These are phyloP conservation scores for Chenopodium album DNA, from an alignment of 148 eudicot genomes.

Conservation along the genomic window DNA sequence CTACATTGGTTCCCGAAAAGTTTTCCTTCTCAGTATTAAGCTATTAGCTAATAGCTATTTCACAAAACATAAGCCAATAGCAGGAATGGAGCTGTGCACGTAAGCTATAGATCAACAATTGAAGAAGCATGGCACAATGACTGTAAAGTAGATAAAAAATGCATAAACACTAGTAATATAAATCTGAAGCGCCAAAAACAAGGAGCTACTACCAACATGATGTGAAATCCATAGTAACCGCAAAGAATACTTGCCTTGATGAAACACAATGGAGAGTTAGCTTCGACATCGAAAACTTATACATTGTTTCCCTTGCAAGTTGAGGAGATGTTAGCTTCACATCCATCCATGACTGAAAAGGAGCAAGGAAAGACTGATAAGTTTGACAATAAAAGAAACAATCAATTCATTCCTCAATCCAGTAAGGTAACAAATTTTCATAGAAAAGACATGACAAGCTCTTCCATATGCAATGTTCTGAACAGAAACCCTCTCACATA, in stretches of 20 bases:
- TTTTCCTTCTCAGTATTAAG: background rate
- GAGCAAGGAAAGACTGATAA: constrained; percentile 9
- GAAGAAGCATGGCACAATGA: background rate
- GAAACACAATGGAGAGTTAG: constrained; percentile 64
- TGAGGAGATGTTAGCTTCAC: constrained; percentile 95
- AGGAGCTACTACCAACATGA: background rate
- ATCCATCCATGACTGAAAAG: constrained; percentile 77
- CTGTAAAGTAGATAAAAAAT: background rate
- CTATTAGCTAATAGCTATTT: background rate
- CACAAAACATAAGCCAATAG: background rate
- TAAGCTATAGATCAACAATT: background rate
- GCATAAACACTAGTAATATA: background rate
- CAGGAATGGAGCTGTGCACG: background rate
- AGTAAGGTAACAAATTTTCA: background rate
- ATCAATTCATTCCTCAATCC: background rate
- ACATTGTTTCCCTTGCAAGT: constrained; percentile 81
- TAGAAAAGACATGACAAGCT: constrained; percentile 9
- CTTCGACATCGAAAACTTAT: constrained; percentile 70
- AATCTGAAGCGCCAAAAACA: background rate
- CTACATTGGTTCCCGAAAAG: constrained; percentile 1
- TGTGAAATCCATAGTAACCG: background rate
- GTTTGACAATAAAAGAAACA: background rate
- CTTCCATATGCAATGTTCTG: background rate
- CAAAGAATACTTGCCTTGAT: constrained; percentile 57
- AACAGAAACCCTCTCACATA: background rate